Evolutionary conservation across 2,329 filamentous ascomycete species (phyloP).

Genomic region (Stemphylium vesicarium): DNA sequence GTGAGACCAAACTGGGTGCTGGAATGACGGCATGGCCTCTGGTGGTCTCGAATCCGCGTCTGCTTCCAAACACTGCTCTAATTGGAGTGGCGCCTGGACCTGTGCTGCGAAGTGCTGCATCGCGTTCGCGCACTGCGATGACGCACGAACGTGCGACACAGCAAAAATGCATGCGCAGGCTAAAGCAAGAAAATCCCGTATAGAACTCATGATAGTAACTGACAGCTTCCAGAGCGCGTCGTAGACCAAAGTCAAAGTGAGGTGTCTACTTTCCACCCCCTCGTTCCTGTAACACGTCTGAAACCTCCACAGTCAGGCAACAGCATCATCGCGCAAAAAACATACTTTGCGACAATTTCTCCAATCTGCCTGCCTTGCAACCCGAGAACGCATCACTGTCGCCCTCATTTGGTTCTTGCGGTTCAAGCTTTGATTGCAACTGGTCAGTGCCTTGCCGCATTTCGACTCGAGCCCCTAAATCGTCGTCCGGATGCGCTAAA

Average conservation of each 20-base stretch:
- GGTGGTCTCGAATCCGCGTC: neutral
- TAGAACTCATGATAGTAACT: constrained; percentile 17
- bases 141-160: constrained; percentile 1
- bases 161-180: constrained; percentile 5
- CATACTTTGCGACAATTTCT: neutral
- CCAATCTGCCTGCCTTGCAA: neutral
- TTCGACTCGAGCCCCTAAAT: neutral
- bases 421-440: neutral
- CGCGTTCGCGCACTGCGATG: constrained; percentile 14
- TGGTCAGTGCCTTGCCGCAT: neutral
- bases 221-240: constrained; percentile 4
- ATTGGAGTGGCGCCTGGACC: constrained; percentile 15
- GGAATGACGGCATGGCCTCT: neutral
- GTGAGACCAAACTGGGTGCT: constrained; percentile 20
- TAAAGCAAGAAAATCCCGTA: constrained; percentile 8
- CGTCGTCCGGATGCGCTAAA: neutral
- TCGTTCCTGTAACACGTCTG: constrained; percentile 27
- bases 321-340: neutral
- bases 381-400: too few species aligned
- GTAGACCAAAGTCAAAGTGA: constrained; percentile 6
- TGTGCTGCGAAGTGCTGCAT: constrained; percentile 16
- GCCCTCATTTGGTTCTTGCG: neutral
- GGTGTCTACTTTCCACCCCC: constrained; percentile 10
- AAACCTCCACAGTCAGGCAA: constrained; percentile 16
- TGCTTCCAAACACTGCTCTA: constrained; percentile 8